Evolutionary conservation across 257 asterid genomes (phyloP).

Genomic region (Leonotis leonurus): DNA sequence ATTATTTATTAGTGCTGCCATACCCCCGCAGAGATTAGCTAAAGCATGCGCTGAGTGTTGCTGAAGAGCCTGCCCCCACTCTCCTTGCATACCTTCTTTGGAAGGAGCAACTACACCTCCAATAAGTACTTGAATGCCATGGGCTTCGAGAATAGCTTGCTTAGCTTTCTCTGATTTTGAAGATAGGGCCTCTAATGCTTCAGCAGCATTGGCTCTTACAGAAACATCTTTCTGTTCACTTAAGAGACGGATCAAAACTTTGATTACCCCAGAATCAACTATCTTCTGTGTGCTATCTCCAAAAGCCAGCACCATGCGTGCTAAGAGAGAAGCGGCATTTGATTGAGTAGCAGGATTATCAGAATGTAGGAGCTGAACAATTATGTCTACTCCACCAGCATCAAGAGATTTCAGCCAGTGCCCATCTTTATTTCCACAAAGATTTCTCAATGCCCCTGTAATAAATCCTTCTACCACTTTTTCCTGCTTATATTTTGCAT

Average conservation of each 20-base stretch:
- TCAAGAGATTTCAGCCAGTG: conserved; percentile 72
- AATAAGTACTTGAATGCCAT: conserved; percentile 61
- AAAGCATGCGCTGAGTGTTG: conserved; percentile 56
- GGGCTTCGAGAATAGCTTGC: conserved; percentile 48
- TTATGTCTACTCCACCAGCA: conserved; percentile 73
- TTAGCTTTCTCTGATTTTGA: conserved; percentile 55
- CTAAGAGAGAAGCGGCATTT: conserved; percentile 84
- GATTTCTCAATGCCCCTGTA: conserved; percentile 78
- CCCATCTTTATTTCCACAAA: conserved; percentile 81
- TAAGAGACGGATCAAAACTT: conserved; percentile 53
- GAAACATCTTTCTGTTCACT: conserved; percentile 52
- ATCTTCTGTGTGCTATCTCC: conserved; percentile 57
- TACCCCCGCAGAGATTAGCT: conserved; percentile 71
- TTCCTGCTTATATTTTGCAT: conserved; percentile 47
- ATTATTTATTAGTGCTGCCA: conserved; percentile 49
- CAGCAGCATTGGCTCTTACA: conserved; percentile 83
- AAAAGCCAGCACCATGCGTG: conserved; percentile 53
- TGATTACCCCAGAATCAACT: conserved; percentile 63
- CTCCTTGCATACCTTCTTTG: conserved; percentile 75
- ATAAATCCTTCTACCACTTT: conserved; percentile 70
- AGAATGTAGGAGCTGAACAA: conserved; percentile 65
- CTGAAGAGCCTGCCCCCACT: conserved; percentile 68
- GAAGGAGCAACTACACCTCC: conserved; percentile 82
- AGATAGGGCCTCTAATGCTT: conserved; percentile 74
- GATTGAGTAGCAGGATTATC: conserved; percentile 59